Base-by-base conservation (phyloP, 352 stramenopile species). In the Elongisporangium undulatum region DNA sequence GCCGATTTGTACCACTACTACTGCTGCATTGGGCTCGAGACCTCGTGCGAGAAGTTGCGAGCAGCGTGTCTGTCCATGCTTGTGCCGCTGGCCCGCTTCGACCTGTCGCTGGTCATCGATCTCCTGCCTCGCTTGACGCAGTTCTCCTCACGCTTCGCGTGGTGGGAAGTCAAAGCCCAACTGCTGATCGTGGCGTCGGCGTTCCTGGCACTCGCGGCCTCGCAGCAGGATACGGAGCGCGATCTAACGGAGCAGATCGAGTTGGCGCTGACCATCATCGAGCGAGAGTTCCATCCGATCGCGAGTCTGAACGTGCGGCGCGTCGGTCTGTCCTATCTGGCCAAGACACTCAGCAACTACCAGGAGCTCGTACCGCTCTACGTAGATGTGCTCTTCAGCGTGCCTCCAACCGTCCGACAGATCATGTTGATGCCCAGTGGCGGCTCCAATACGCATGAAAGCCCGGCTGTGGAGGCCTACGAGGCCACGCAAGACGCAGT, bases 1-100 rank as follows among this genome's bases (percentile, higher is more conserved):
- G 68, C 88, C 22, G 87, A 96, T 49, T 60, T 95, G 50, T 96
- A 96, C 45, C 67, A 91, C 53, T 96, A 96, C 66, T 96, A 96
- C 63, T 90, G 74, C 64, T 89, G 82, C 67, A 95, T 95, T 41
- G 87, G 85, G 4, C 59, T 94, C 13, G 82, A 91, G 55, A 78
- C 72, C 19, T 49, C 80, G 19, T 90, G 79, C 51, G 80, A 90
- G 29, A 92, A 92, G 55, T 71, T 96, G 1, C 82, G 85, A 19
- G 85, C 87, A 13, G 82, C 80, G 21, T 89, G 79, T 20, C 58
- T 96, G 26, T 86, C 79, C 15, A 96, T 96, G 85, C 66, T 96
- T 39, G 66, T 77, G 39, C 71, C 67, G 9, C 79, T 92, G 6
- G 0, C 80, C 12, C 20, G 48, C 6, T 87, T 77, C 56, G 72